phyloP scores from a whole-genome alignment of 441 rosid genomes.

The Syzygium syzygioides region DNA sequence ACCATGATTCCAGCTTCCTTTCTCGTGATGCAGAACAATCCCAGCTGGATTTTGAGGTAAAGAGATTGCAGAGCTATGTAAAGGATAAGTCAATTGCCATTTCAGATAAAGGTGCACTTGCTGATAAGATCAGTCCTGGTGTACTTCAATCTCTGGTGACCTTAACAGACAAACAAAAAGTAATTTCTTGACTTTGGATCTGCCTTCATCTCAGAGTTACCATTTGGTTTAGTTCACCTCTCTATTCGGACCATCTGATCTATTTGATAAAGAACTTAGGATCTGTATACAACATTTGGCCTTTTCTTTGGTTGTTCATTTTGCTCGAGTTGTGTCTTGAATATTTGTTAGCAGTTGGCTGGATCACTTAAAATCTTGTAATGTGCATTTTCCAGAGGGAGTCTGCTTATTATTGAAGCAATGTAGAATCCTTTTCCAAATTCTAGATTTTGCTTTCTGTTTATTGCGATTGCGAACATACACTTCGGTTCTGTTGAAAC shows the following conservation, averaged over 20 bases:
- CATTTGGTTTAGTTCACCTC: background rate
- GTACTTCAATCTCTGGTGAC: conserved; percentile 57
- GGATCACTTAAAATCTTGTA: background rate
- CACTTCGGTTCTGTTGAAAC: background rate
- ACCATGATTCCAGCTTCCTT: background rate
- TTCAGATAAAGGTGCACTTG: conserved; percentile 69
- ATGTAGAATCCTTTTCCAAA: background rate
- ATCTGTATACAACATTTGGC: background rate
- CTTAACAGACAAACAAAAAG: conserved; percentile 47
- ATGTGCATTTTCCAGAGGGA: background rate
- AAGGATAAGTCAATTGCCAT: conserved; percentile 58
- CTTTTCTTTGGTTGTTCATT: background rate
- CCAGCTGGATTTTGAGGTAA: conserved; percentile 50
- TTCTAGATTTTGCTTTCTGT: background rate
- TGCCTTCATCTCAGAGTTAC: background rate
- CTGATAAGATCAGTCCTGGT: conserved; percentile 68
- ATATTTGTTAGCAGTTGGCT: background rate
- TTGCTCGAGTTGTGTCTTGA: background rate
- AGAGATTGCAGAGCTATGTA: conserved; percentile 63
- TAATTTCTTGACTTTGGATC: conserved; percentile 15
- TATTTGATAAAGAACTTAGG: background rate
- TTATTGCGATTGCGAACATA: background rate
- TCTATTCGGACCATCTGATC: background rate
- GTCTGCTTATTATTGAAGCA: background rate
- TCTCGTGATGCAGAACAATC: conserved; percentile 43